Conservation (phyloP, 768 basidiomycete genomes). For the Ramaria sp. region DNA sequence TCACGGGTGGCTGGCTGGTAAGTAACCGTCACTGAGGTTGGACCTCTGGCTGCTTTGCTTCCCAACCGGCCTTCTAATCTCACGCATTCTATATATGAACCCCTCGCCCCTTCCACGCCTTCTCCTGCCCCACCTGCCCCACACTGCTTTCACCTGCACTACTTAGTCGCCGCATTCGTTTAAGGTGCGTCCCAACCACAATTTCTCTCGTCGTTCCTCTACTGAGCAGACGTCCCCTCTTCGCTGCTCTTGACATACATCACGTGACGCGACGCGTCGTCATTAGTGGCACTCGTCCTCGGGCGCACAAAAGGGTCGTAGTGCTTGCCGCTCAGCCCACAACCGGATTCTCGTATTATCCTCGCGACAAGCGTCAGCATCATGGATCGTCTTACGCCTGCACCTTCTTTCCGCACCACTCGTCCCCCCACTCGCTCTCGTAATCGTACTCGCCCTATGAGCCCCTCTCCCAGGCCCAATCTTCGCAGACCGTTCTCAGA, state of each 20-base stretch:
- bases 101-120: not conserved
- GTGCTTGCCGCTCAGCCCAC: not conserved
- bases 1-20: not conserved
- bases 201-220: not conserved
- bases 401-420: not conserved
- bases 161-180: not conserved
- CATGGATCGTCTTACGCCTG: not conserved
- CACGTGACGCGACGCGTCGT: conserved; percentile 1
- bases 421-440: not conserved
- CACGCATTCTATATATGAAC: not conserved
- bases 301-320: not conserved
- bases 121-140: not conserved
- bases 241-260: not conserved
- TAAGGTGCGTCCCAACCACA: not conserved
- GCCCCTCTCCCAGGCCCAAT: not conserved
- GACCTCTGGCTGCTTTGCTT: not conserved
- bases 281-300: not conserved
- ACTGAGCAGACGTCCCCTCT: not conserved
- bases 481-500: not conserved
- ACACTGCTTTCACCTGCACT: not conserved
- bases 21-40: not conserved
- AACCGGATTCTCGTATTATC: not conserved
- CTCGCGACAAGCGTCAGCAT: not conserved
- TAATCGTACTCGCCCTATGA: not conserved
- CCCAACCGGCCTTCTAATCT: conserved; percentile 1